Evolutionary conservation across 768 basidiomycete species (phyloP).

Genomic region (Lanmaoa rubissima): DNA sequence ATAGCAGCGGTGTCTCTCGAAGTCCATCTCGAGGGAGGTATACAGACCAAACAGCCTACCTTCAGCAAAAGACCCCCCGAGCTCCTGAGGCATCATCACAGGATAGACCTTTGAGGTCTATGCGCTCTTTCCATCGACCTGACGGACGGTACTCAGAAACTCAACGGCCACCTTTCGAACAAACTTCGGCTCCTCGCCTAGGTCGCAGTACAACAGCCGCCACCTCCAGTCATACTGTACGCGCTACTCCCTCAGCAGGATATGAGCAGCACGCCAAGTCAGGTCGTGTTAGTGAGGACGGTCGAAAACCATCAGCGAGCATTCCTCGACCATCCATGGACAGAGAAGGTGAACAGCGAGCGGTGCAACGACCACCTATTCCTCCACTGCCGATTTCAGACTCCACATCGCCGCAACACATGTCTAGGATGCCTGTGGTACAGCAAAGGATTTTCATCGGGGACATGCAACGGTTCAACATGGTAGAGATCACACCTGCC

Average conservation of each 20-base stretch:
- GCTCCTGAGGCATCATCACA: slow-evolving; percentile 20
- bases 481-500: slow-evolving; percentile 62
- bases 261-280: slow-evolving; percentile 21
- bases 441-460: slow-evolving; percentile 79
- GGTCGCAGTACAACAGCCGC: slow-evolving; percentile 38
- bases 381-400: slow-evolving; percentile 38
- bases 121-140: slow-evolving; percentile 62
- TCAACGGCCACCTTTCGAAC: slow-evolving; percentile 34
- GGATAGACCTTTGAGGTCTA: slow-evolving; percentile 40
- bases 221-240: slow-evolving; percentile 14
- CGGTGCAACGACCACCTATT: slow-evolving; percentile 35
- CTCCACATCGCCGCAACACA: slow-evolving; percentile 32
- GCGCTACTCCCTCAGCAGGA: slow-evolving; percentile 10
- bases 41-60: slow-evolving; percentile 9
- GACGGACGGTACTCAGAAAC: slow-evolving; percentile 36
- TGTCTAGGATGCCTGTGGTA: slow-evolving; percentile 32
- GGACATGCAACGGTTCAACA: slow-evolving; percentile 71
- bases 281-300: slow-evolving; percentile 28
- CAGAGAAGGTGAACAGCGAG: slow-evolving; percentile 23
- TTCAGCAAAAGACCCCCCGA: slow-evolving; percentile 23
- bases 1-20: slow-evolving; percentile 17
- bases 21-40: slow-evolving; percentile 22
- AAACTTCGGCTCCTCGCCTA: slow-evolving; percentile 28
- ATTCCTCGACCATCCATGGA: slow-evolving; percentile 24
- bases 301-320: slow-evolving; percentile 19